A percentile compares a stretch with the other conserved stretches of the same genome.
These are phyloP conservation scores for Fusarium tuaranense DNA, from an alignment of 2,329 filamentous ascomycete genomes.

Conservation along the genomic window DNA sequence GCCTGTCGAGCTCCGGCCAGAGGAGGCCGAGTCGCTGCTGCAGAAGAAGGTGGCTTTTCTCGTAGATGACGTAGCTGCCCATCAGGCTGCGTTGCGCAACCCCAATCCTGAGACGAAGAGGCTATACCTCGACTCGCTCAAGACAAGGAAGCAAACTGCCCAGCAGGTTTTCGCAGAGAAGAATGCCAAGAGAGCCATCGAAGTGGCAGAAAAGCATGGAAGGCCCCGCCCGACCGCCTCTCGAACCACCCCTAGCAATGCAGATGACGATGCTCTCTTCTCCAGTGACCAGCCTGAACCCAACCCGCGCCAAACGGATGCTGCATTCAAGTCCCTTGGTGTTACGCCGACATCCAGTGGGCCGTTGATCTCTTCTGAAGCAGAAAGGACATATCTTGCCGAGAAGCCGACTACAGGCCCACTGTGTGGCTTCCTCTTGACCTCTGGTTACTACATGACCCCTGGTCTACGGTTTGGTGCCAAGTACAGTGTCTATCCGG, in stretches of 20 bases:
- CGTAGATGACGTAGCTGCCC: constrained; percentile 81
- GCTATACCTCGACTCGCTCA: constrained; percentile 72
- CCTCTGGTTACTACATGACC: constrained; percentile 85
- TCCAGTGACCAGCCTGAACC: constrained; percentile 35
- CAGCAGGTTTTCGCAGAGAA: constrained; percentile 55
- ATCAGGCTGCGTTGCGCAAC: constrained; percentile 72
- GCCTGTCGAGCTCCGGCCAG: constrained; percentile 88
- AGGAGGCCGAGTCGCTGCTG: constrained; percentile 87
- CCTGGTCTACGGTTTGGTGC: constrained; percentile 95
- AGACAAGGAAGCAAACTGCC: constrained; percentile 55
- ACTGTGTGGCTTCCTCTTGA: constrained; percentile 84
- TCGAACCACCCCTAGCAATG: constrained; percentile 7
- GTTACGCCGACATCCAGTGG: constrained; percentile 53
- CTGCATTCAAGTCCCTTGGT: constrained; percentile 39
- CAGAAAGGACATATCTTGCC: constrained; percentile 19
- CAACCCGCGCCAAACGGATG: constrained; percentile 18
- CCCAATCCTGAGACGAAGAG: constrained; percentile 68
- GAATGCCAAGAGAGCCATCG: constrained; percentile 51
- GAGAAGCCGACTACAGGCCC: constrained; percentile 54
- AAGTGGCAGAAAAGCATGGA: constrained; percentile 40
- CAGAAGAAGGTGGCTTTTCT: constrained; percentile 82
- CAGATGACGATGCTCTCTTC: constrained; percentile 29
- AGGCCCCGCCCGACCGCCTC: constrained; percentile 7
- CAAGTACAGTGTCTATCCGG: constrained; percentile 94
- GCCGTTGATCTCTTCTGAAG: constrained; percentile 42